Percentiles rank a stretch among this genome's conserved stretches.
Evolutionary conservation across 306 rosid genomes (phyloP).

Genomic region (Vigna radiata): DNA sequence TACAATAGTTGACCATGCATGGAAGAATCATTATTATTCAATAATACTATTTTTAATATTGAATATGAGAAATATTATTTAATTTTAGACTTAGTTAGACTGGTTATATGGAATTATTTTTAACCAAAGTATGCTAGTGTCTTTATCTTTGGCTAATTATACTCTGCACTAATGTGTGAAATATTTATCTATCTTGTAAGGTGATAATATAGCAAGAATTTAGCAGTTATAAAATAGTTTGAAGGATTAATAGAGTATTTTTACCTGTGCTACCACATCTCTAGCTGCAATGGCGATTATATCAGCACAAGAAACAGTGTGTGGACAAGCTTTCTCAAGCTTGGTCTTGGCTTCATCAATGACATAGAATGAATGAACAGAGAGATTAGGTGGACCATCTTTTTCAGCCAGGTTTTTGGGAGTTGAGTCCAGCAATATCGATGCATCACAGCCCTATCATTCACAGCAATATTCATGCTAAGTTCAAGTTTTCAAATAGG

Average conservation of each 20-base stretch:
- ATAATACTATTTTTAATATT: too few species aligned
- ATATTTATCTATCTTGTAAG: background rate
- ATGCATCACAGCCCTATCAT: slow-evolving; percentile 76
- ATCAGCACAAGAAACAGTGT: slow-evolving; percentile 77
- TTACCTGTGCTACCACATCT: slow-evolving; percentile 71
- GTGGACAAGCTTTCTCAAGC: slow-evolving; percentile 76
- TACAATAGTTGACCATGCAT: background rate
- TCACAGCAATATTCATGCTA: too few species aligned
- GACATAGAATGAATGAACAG: slow-evolving; percentile 67
- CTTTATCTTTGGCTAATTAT: too few species aligned
- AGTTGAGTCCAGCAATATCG: slow-evolving; percentile 70
- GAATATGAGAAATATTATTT: too few species aligned
- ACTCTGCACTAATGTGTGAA: background rate
- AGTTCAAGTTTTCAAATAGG: background rate
- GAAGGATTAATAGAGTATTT: background rate
- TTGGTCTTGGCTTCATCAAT: slow-evolving; percentile 69
- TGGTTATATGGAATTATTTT: too few species aligned
- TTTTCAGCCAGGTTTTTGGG: slow-evolving; percentile 66
- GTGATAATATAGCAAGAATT: background rate
- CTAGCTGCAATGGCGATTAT: slow-evolving; percentile 73
- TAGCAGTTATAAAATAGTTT: background rate
- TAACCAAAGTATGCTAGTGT: too few species aligned
- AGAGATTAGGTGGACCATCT: slow-evolving; percentile 72
- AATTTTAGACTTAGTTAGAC: too few species aligned
- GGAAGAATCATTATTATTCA: background rate